Conservation (phyloP, 148 eudicot genomes). For the Cornus controversa region DNA sequence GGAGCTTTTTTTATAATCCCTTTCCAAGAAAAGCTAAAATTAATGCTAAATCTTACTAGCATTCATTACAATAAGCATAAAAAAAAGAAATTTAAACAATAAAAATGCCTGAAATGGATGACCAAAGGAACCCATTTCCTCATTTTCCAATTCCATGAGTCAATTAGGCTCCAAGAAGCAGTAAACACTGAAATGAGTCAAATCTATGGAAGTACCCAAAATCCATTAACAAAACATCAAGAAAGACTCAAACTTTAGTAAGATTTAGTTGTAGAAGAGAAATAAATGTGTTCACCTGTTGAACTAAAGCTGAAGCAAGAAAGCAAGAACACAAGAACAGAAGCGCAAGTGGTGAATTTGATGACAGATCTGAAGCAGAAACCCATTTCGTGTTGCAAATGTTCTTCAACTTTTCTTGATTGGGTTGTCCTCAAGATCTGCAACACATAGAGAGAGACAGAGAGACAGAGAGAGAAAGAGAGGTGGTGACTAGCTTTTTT, state of each 20-base stretch:
- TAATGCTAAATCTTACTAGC: not conserved
- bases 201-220: not conserved
- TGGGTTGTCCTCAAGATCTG: no score
- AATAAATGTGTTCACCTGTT: constrained; percentile 30
- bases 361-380: constrained; percentile 29
- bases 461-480: not conserved
- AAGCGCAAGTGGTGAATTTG: constrained; percentile 22
- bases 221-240: constrained; percentile 6
- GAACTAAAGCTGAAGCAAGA: constrained; percentile 40
- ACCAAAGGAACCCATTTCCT: constrained; percentile 1
- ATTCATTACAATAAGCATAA: not conserved
- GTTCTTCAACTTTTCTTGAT: not conserved
- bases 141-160: not conserved
- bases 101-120: not conserved
- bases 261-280: not conserved
- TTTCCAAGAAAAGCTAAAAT: not conserved
- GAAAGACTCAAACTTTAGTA: not conserved
- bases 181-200: not conserved
- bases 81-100: not conserved
- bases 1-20: not conserved
- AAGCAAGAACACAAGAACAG: constrained; percentile 29
- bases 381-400: constrained; percentile 24
- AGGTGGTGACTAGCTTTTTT: not conserved
- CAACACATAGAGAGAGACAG: not conserved
- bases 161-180: constrained; percentile 3